Percentiles rank a stretch among this genome's conserved stretches.
phyloP scores from a whole-genome alignment of 768 basidiomycete species.

The Pleurotus platypus region DNA sequence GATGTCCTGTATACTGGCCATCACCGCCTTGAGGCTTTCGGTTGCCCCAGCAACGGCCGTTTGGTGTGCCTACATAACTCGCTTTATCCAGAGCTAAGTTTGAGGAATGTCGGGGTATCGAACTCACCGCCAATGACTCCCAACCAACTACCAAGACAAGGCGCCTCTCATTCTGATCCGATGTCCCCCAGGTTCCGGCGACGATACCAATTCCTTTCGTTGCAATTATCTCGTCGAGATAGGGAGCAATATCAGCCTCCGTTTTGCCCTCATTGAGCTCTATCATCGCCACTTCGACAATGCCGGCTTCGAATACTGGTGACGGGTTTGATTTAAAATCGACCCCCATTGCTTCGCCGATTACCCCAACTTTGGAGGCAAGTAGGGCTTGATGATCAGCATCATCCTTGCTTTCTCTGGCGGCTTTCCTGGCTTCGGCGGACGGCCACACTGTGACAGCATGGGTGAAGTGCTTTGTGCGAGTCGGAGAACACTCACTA shows the following conservation, averaged over 20 bases:
- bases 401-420: not conserved
- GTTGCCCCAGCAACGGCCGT: not conserved
- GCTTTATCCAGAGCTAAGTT: not conserved
- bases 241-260: not conserved
- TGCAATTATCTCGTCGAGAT: not conserved
- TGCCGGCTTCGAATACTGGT: not conserved
- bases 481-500: not conserved
- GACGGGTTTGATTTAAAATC: not conserved
- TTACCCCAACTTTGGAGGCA: not conserved
- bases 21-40: not conserved
- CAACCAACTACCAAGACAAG: not conserved
- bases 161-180: not conserved
- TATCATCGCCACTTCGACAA: not conserved
- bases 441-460: not conserved
- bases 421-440: not conserved
- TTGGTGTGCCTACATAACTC: not conserved
- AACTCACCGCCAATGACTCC: not conserved
- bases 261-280: not conserved
- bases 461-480: not conserved
- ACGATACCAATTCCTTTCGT: not conserved
- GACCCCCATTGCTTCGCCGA: not conserved
- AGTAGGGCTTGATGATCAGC: not conserved
- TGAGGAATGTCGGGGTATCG: not conserved
- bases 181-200: not conserved
- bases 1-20: not conserved